Base-by-base conservation (phyloP, 2,329 filamentous ascomycete genomes). In the Fusarium sp. region DNA sequence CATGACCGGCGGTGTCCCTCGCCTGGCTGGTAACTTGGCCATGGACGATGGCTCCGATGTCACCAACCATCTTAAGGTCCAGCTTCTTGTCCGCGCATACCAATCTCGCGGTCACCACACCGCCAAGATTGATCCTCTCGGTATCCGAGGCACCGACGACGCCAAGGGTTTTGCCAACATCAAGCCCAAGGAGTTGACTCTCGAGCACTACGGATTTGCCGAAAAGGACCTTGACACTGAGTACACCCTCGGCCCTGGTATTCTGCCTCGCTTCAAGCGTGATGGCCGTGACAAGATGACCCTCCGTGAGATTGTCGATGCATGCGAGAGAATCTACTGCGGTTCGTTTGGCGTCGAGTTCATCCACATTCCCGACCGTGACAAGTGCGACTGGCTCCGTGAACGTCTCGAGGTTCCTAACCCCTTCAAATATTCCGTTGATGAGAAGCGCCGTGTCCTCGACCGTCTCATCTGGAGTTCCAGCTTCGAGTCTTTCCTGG, bases 391-490 rank as follows among this genome's bases (percentile, higher is more conserved):
- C 82, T 99, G 96, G 96, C 89, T 99, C 67, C 90, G 96, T 75
- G 92, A 97, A 82, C 93, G 96, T 68, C 87, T 98, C 74, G 96
- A 99, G 84, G 91, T 98, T 51, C 95, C 95, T 45, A 88, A 91
- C 74, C 94, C 96, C 14, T 99, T 97, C 88, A 96, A 96, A 81
- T 98, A 97, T 85, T 96, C 93, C 1, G 91, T 97, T 62, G 96
- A 98, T 76, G 96, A 99, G 87, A 99, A 99, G 88, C 92, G 96
- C 77, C 90, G 96, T 72, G 97, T 99, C 73, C 87, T 99, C 71
- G 96, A 99, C 82, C 93, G 96, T 77, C 86, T 99, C 70, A 99
- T 99, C 80, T 99, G 96, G 96, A 95, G 93, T 79, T 97, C 94
- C 69, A 97, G 93, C 82, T 99, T 99, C 80, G 96, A 99, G 84